Base-by-base conservation (phyloP, 306 rosid genomes). In the Delonix regia region DNA sequence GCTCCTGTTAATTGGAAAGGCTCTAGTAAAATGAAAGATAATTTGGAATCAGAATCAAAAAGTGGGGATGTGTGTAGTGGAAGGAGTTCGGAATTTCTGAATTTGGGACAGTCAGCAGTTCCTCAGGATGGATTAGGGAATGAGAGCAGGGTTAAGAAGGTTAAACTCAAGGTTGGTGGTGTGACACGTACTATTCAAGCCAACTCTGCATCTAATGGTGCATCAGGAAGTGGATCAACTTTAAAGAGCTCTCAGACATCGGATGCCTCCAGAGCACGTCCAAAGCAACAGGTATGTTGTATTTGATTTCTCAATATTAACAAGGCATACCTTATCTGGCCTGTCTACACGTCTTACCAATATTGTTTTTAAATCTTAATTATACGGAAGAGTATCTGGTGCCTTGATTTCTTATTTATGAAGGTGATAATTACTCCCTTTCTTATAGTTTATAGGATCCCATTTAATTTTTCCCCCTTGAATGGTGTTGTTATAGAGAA, bases 1-100 rank as follows among this genome's bases (percentile, higher is more conserved):
- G 95, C 99, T 48, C 98, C 96, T 1, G 95, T 92, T 56, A 89
- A 90, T 88, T 89, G 98, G 98, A 94, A 85, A 86, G 89, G 87
- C 84, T 69, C 90, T 16, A 88, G 89, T 73, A 80, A 79, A 74
- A 39, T 59, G 16, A 88, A 78, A 78, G 89, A 88, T 83, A 74
- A 53, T 39, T 75, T 80, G 63, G 90, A 83, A 48, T 78, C 73
- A 8, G 92, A 90, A 76, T 71, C 85, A 47, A 86, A 79, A 76
- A 83, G 14, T 73, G 85, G 74, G 13, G 97, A 86, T 49, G 52
- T 76, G 16, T 74, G 76, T 70, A 81, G 88, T 86, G 93, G 89
- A 44, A 80, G 81, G 72, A 85, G 87, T 85, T 74, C 81, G 12
- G 98, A 90, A 74, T 76, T 86, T 78, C 42, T 45, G 52, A 87